Base-by-base conservation (phyloP, 202 grass and related monocot species). In the Setaria italica region DNA sequence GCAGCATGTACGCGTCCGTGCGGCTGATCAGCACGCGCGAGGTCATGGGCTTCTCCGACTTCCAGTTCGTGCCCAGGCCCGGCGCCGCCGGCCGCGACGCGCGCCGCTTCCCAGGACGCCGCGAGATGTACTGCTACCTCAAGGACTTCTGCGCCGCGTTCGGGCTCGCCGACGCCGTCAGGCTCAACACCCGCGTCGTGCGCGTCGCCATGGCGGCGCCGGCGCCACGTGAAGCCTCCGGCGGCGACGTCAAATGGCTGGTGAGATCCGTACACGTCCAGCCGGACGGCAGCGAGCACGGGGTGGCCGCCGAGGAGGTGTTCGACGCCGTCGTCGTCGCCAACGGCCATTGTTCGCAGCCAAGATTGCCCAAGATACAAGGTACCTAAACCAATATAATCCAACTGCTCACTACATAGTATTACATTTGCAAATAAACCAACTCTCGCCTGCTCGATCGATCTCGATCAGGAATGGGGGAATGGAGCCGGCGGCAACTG, bases 401-500 rank as follows among this genome's bases (percentile, higher is more conserved):
- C 7, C 20, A 10, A 11, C 47, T 49, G 47, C 47, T 12, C 47
- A 48, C 47, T 49, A 2, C 3, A 49, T 49, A 25, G n/a, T 11
- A 62, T 7, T 25, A 2, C 1, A 62, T 9, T 11, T 29, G 9
- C 9, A 11, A 41, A 5, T 41, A 4, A 41, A 41, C 39, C 6
- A n/a, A n/a, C n/a, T 5, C 39, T 4, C 5, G 39, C 39, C 39
- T 41, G 39, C 6, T 58, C 19, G 57, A 58, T 58, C 19, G 19
- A 32, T 32, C 58, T 45, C 8, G 47, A 11, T 54, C 75, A 80
- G 84, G 84, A 29, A 80, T 79, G 29, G 67, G 80, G 33, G 20
- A 5, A 17, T 79, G 84, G 84, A 64, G 5, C 15, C 72, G 84
- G 5, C 71, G 70, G 53, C 84, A 86, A 55, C 19, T 86, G 25